A percentile compares a stretch with the other conserved stretches of the same genome.
These are phyloP conservation scores for Saturnispora hagleri DNA, from an alignment of 805 yeast species.

Conservation along the genomic window DNA sequence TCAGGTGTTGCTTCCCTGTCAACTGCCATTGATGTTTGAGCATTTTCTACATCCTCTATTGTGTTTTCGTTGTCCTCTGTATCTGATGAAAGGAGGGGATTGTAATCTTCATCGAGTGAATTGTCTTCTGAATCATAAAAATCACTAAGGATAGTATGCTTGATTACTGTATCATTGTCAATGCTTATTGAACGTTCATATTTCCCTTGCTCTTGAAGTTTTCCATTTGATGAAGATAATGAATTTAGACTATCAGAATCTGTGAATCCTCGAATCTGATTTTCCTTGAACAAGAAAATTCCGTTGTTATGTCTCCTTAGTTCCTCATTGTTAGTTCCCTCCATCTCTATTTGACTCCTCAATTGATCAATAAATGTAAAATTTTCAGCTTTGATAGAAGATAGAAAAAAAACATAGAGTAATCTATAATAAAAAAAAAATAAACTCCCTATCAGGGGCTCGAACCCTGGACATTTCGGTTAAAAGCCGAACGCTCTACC, in stretches of 20 bases:
- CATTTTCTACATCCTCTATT: not conserved
- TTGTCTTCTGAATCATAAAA: not conserved
- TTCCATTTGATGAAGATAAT: not conserved
- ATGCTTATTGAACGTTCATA: not conserved
- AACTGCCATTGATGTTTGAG: not conserved
- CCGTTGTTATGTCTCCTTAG: not conserved
- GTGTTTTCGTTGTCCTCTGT: not conserved
- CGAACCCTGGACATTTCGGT: conserved; percentile 56
- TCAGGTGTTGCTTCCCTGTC: not conserved
- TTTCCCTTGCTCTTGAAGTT: not conserved
- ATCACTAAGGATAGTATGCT: not conserved
- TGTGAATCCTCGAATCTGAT: not conserved
- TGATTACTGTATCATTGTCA: not conserved
- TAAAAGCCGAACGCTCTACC: conserved; percentile 64
- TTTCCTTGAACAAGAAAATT: not conserved
- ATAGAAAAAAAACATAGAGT: not conserved
- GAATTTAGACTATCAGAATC: not conserved
- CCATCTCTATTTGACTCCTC: not conserved
- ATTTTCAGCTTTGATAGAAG: not conserved
- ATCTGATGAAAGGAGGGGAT: not conserved
- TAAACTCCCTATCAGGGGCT: conserved; percentile 47
- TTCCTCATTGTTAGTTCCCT: not conserved
- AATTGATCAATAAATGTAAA: not conserved
- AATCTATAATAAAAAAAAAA: not conserved
- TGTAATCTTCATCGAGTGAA: not conserved